Base-by-base conservation (phyloP, 2,329 filamentous ascomycete species). In the Aureobasidium sp. region DNA sequence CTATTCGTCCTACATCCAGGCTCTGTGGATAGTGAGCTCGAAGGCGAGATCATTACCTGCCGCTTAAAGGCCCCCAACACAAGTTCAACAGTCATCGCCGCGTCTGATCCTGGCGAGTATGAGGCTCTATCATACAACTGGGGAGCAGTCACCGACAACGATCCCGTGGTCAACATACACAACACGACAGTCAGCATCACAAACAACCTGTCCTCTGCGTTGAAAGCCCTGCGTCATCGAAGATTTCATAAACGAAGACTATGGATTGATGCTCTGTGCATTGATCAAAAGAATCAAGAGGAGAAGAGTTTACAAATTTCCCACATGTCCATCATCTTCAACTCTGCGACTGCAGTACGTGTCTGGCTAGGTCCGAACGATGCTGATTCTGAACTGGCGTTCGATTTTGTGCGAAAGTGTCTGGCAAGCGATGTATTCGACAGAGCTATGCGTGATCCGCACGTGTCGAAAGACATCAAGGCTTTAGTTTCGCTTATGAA, bases 111-210 rank as follows among this genome's bases (percentile, higher is more conserved):
- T n/a, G 41, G 41, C 19, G 19, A 30, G 2, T 56, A 56, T 16
- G 54, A 56, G 17, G 54, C 54, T 25, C 34, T 56, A 3, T 56
- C 54, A 2, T 56, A 56, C 22, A 34, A 29, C n/a, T 56, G 54
- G 54, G 53, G 53, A 11, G 4, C 37, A 16, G 39, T 55, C 34
- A 38, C 41, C 7, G 39, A 41, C 16, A n/a, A 39, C 6, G 45
- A 39, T 29, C 45, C 50, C 2, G 53, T 52, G n/a, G 40, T 52
- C 47, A 35, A 22, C 27, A 45, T 55, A 21, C 41, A 45, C 25
- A 24, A n/a, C 14, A n/a, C 16, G 12, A 45, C 12, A 6, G 12
- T 45, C 27, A 30, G 17, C 27, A 45, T 45, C 41, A 45, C 41
- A 3, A 21, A 32, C 6, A 56, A 56, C n/a, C 22, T 56, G 4